Conservation (phyloP, 768 basidiomycete genomes). For the Agaricus sinodeliciosus region DNA sequence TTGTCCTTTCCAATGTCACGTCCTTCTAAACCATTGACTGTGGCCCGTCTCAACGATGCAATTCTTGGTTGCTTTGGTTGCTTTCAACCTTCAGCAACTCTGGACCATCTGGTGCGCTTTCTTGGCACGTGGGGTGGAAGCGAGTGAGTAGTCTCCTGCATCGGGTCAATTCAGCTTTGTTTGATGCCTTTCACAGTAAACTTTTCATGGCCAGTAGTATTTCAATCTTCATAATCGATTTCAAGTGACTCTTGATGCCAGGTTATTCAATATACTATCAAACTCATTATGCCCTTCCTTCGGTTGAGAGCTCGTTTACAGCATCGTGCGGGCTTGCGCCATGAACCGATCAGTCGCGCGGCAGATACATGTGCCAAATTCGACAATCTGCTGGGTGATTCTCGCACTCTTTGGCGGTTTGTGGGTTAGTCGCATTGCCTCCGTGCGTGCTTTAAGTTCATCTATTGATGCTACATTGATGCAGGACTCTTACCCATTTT, state of each 20-base stretch:
- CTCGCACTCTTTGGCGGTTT: slow-evolving; percentile 68
- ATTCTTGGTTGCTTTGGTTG: slow-evolving; percentile 58
- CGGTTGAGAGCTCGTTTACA: slow-evolving; percentile 64
- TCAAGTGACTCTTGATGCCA: slow-evolving; percentile 18
- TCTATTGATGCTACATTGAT: background rate
- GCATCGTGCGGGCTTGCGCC: slow-evolving; percentile 53
- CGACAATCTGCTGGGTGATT: slow-evolving; percentile 52
- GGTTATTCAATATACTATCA: slow-evolving; percentile 70
- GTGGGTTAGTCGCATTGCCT: slow-evolving; percentile 52
- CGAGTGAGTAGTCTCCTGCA: slow-evolving; percentile 52
- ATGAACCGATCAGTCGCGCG: slow-evolving; percentile 43
- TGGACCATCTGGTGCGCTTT: slow-evolving; percentile 71
- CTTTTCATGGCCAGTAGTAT: slow-evolving; percentile 52
- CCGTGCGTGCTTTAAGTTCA: background rate
- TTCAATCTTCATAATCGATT: background rate
- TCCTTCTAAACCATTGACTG: slow-evolving; percentile 36
- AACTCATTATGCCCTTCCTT: slow-evolving; percentile 62
- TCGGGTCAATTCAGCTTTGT: slow-evolving; percentile 7
- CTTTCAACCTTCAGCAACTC: slow-evolving; percentile 51
- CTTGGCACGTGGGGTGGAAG: slow-evolving; percentile 81
- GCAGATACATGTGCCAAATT: slow-evolving; percentile 51
- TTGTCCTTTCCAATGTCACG: slow-evolving; percentile 39
- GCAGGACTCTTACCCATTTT: slow-evolving; percentile 72
- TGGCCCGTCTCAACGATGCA: slow-evolving; percentile 51
- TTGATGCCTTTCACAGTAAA: slow-evolving; percentile 41